Conservation (phyloP, 169 alveolate species). For the Ichthyophthirius multifiliis region DNA sequence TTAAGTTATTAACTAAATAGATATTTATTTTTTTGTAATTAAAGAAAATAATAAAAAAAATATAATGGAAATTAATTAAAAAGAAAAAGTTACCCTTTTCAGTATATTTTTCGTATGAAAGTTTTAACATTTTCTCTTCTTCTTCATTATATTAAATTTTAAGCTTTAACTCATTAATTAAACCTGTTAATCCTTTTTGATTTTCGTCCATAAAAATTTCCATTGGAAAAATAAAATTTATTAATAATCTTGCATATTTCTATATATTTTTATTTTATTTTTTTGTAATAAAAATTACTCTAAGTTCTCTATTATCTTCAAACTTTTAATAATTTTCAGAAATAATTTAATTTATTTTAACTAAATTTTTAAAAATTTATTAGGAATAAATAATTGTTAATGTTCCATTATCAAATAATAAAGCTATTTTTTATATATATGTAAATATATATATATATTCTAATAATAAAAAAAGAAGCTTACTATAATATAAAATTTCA, state of each 20-base stretch:
- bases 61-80: too few relatives aligned
- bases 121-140: neutral
- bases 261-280: neutral
- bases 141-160: neutral
- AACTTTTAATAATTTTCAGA: neutral
- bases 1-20: neutral
- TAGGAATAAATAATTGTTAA: neutral
- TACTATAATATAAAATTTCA: neutral
- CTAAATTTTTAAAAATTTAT: neutral
- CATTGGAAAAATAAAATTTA: neutral
- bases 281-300: neutral
- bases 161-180: neutral
- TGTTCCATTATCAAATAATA: neutral
- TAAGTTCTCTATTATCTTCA: neutral
- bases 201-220: constrained; percentile 2
- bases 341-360: neutral
- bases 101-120: too few relatives aligned
- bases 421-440: neutral
- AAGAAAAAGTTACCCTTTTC: too few relatives aligned
- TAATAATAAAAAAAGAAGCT: neutral
- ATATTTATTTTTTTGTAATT: neutral
- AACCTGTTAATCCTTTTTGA: neutral
- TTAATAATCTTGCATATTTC: neutral
- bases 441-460: neutral
- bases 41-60: too few relatives aligned